Conservation (phyloP, 2,329 filamentous ascomycete species). For the Neofusicoccum sp. region DNA sequence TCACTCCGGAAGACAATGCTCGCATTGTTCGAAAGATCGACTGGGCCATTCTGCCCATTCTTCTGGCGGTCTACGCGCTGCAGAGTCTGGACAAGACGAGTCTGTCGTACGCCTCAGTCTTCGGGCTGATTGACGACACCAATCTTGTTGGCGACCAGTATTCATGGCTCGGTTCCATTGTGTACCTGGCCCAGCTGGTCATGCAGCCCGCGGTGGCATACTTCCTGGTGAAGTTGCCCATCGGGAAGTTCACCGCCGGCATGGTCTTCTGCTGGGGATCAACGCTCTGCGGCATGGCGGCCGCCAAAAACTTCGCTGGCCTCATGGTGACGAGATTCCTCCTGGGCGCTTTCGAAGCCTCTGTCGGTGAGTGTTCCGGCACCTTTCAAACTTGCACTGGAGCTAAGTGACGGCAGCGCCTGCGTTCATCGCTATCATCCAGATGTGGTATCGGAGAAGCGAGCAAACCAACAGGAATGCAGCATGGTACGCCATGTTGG, state of each 20-base stretch:
- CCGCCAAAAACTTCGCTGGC: slow-evolving; percentile 45
- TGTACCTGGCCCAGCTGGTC: slow-evolving; percentile 58
- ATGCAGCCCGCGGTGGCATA: slow-evolving; percentile 57
- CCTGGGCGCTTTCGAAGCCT: slow-evolving; percentile 70
- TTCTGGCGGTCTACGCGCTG: slow-evolving; percentile 64
- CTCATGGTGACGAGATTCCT: slow-evolving; percentile 63
- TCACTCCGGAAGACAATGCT: slow-evolving; percentile 56
- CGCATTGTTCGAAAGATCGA: slow-evolving; percentile 49
- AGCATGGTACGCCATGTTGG: slow-evolving; percentile 62
- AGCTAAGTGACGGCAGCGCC: slow-evolving; percentile 25
- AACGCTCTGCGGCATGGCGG: slow-evolving; percentile 29
- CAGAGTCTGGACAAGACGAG: slow-evolving; percentile 66
- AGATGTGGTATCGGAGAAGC: slow-evolving; percentile 63
- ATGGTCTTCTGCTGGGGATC: slow-evolving; percentile 56
- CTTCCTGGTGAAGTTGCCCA: slow-evolving; percentile 61
- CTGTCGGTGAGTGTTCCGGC: slow-evolving; percentile 42
- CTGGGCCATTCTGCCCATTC: slow-evolving; percentile 54
- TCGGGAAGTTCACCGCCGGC: slow-evolving; percentile 61
- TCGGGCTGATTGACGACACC: slow-evolving; percentile 63
- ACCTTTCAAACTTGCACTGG: slow-evolving; percentile 49
- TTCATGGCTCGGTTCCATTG: slow-evolving; percentile 54
- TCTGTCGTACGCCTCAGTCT: slow-evolving; percentile 63
- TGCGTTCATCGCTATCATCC: slow-evolving; percentile 54
- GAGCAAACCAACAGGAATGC: slow-evolving; percentile 59
- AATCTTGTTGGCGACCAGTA: slow-evolving; percentile 59